Evolutionary conservation across 257 asterid species (phyloP), one percentile per base, ranked within the genome.

Genomic region (Solanum virginianum): DNA sequence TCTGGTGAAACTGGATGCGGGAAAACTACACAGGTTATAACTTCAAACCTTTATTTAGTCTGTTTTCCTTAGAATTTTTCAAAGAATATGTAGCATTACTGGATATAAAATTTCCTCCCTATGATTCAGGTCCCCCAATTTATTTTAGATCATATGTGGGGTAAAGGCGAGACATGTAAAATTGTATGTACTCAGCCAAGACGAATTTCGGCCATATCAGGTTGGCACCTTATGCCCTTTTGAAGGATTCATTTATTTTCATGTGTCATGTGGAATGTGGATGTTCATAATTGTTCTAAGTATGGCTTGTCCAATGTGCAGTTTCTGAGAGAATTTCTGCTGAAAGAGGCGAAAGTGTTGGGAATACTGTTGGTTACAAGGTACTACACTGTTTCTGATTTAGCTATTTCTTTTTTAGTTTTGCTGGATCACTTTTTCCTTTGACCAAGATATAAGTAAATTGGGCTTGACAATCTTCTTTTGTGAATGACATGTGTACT

Each of bases 1-100:
- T 91, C 97, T 88, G 99, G 99, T 89, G 97, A 95, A 93, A 96
- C 99, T 86, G 99, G 99, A 84, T 96, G 99, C 55, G 99, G 97
- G 65, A 95, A 95, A 91, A 95, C 98, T 22, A 95, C 99, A 32
- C 98, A 94, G 99, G 98, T 93, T 87, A 54, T 72, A 68, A 22
- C 70, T 83, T 84, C 84, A 86, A 45, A 43, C 49, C 74, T 74
- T 60, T n/a, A 47, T 49, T 74, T 26, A 49, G 81, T 87, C 71
- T 56, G 22, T 62, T 71, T 24, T 51, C 15, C 20, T 49, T 81
- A 55, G 53, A 66, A 24, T 79, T 66, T 54, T 82, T 32, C 18
- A 55, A 10, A 36, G 5, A 80, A 60, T 41, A n/a, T 81, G 80
- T 1, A 62, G 39, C 57, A 36, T 75, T 77, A 24, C 63, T 51